A percentile compares a stretch with the other conserved stretches of the same genome.
Conservation (phyloP, 768 basidiomycete genomes). For the Hygrophorus russula region DNA sequence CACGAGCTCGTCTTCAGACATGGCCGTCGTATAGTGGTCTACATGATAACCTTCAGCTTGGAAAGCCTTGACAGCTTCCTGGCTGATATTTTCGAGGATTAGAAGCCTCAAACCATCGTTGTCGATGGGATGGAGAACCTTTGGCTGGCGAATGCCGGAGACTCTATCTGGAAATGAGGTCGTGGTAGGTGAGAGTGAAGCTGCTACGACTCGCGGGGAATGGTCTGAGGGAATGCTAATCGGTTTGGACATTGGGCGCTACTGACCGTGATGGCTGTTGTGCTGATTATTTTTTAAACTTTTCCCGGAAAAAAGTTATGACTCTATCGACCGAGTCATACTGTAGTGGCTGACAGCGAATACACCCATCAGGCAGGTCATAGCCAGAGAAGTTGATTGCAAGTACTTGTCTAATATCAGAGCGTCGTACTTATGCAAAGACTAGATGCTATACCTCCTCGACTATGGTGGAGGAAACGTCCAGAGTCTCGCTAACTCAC, state of each 20-base stretch:
- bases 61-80: slow-evolving; percentile 77
- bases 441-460: slow-evolving; percentile 66
- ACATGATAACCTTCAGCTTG: slow-evolving; percentile 80
- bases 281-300: neutral
- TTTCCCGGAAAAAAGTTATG: neutral
- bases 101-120: slow-evolving; percentile 75
- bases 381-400: neutral
- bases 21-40: slow-evolving; percentile 76
- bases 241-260: slow-evolving; percentile 35
- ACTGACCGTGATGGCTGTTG: neutral
- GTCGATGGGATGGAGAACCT: slow-evolving; percentile 71
- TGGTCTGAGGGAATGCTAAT: slow-evolving; percentile 29
- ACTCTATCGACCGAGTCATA: neutral
- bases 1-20: slow-evolving; percentile 90
- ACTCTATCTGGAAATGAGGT: slow-evolving; percentile 27
- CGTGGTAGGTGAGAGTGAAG: slow-evolving; percentile 43
- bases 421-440: neutral
- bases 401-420: too few relatives aligned
- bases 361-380: neutral
- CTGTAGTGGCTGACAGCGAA: neutral
- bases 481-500: slow-evolving; percentile 86
- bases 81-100: slow-evolving; percentile 91
- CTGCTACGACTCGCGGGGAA: slow-evolving; percentile 24
- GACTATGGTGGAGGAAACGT: slow-evolving; percentile 98
- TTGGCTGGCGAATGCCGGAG: slow-evolving; percentile 42